phyloP scores from a whole-genome alignment of 2,329 filamentous ascomycete genomes.

The Hansfordia pulvinata region DNA sequence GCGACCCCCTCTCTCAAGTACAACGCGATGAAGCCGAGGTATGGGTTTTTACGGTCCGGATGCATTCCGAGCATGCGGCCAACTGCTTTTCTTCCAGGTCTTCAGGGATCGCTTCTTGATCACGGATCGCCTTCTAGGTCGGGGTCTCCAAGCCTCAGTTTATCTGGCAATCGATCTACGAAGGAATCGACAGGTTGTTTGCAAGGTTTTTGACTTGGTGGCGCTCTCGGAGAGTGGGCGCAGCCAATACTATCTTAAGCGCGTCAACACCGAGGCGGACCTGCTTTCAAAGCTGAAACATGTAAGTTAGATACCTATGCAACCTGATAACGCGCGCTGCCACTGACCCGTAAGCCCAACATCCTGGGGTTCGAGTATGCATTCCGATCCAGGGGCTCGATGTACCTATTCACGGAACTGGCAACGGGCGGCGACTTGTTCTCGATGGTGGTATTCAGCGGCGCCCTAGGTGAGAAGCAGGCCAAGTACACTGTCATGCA shows the following conservation, averaged over 20 bases:
- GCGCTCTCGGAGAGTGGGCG: constrained; percentile 11
- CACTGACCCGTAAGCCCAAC: constrained; percentile 29
- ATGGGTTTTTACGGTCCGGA: not conserved
- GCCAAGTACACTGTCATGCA: constrained; percentile 31
- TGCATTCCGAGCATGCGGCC: not conserved
- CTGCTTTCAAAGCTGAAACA: constrained; percentile 39
- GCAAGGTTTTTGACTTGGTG: constrained; percentile 48
- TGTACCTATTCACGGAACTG: constrained; percentile 45
- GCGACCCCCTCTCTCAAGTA: constrained; percentile 7
- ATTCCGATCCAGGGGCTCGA: constrained; percentile 28
- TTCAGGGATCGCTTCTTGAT: constrained; percentile 35
- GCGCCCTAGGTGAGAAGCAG: constrained; percentile 25
- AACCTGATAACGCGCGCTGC: not conserved
- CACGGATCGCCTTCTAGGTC: constrained; percentile 34
- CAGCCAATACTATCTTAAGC: constrained; percentile 15
- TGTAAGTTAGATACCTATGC: constrained; percentile 21
- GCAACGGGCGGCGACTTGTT: constrained; percentile 40
- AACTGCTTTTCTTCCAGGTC: constrained; percentile 13
- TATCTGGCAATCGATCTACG: constrained; percentile 36
- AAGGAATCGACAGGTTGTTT: constrained; percentile 48
- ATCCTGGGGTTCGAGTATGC: constrained; percentile 37
- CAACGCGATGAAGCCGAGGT: constrained; percentile 22
- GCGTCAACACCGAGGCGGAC: constrained; percentile 33
- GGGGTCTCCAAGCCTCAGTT: constrained; percentile 38
- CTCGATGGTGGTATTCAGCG: constrained; percentile 26